Evolutionary conservation across 1,284 basidiomycete genomes (phyloP), one percentile per base, ranked within the genome.

Genomic region (Porodaedalea pini): DNA sequence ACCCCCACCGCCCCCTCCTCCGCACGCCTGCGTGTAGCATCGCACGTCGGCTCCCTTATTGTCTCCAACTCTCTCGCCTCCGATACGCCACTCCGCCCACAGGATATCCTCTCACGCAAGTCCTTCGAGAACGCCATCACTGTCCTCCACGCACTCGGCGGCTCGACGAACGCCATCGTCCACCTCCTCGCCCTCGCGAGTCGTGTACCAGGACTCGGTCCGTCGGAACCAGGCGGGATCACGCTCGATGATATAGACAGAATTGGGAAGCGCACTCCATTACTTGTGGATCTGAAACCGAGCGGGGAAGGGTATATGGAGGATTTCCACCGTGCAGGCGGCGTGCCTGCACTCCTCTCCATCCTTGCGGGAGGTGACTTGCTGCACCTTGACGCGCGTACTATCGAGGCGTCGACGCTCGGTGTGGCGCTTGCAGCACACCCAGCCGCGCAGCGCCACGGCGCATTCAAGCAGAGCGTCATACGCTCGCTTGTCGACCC

Each of bases 51-150:
- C 1, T 48, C 50, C n/a, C 31, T 57, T 19, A 54, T 57, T n/a
- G 55, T 54, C 11, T 55, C 62, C 47, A 54, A 70, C 1, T 66
- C 66, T 1, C 60, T 60, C 11, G 47, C 51, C 7, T 48, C 55
- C 21, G 59, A 59, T 0, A 51, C 62, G 17, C 59, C 55, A 5
- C 23, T 57, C n/a, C 67, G 68, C 34, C 75, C 75, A 3, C 64
- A 67, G 53, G 68, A 74, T 57, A 69, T 77, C 32, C 66, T 77
- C 53, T 71, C 69, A 0, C 67, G 68, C 31, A 59, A 71, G 44
- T 69, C 67, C 2, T 76, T 77, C 49, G 72, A 74, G 57, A 77
- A 77, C 57, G 74, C 73, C 43, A 73, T 76, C 56, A 69, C 68
- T 3, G 65, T 75, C 32, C 68, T 73, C 1, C 73, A 72, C 45